These are phyloP conservation scores for Moricandia arvensis DNA, from an alignment of 345 rosid species.

Conservation along the genomic window DNA sequence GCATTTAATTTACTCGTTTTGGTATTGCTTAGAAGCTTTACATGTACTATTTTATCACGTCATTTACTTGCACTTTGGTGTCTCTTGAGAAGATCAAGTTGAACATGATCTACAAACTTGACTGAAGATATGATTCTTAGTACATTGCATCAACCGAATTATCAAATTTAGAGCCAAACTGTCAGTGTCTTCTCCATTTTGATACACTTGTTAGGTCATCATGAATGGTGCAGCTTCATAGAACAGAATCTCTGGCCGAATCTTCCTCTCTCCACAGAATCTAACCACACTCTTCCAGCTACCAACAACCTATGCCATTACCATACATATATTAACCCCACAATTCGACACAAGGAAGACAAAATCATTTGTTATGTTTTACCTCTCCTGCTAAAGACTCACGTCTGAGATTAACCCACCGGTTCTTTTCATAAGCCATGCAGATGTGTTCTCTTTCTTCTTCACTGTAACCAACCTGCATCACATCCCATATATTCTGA, in stretches of 20 bases:
- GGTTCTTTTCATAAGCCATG: slow-evolving; percentile 16
- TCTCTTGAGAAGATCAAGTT: not conserved
- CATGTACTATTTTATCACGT: not conserved
- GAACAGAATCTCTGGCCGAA: not conserved
- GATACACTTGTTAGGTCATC: not conserved
- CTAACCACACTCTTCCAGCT: not conserved
- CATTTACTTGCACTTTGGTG: slow-evolving; percentile 17
- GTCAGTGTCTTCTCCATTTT: not conserved
- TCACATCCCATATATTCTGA: not conserved
- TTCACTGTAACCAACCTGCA: slow-evolving; percentile 28
- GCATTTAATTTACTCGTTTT: no score
- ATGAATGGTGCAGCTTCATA: not conserved
- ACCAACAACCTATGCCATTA: slow-evolving; percentile 9
- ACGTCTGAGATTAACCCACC: slow-evolving; percentile 23
- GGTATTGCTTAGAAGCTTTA: not conserved
- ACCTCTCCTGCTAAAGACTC: slow-evolving; percentile 20
- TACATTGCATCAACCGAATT: not conserved
- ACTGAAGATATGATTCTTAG: not conserved
- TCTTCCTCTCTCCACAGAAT: not conserved
- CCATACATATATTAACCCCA: not conserved
- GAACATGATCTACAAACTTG: not conserved
- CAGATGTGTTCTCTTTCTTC: slow-evolving; percentile 11
- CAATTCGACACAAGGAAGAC: not conserved
- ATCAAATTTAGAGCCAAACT: not conserved
- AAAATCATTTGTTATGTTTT: not conserved